Conservation (phyloP, 306 rosid species). For the Glycine soja region DNA sequence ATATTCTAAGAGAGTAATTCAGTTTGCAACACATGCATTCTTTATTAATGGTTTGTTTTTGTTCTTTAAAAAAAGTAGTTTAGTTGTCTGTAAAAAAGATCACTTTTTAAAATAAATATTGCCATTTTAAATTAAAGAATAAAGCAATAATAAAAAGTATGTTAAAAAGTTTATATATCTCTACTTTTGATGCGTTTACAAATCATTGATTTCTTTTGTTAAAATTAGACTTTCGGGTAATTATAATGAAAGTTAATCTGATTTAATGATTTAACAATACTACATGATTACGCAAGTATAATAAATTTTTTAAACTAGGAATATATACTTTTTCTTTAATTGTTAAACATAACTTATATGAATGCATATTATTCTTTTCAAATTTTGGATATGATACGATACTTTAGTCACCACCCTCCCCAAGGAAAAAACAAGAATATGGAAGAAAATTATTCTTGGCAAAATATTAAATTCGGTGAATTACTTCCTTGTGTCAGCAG, state of each 20-base stretch:
- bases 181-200: slow-evolving; percentile 1
- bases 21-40: neutral
- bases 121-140: slow-evolving; percentile 5
- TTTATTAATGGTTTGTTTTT: neutral
- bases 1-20: neutral
- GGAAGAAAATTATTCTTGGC: neutral
- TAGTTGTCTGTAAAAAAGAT: neutral
- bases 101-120: neutral
- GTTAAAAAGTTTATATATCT: neutral
- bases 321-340: neutral
- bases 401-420: neutral
- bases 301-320: neutral
- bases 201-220: neutral
- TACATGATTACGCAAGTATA: too few relatives aligned
- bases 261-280: neutral
- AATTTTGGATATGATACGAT: neutral
- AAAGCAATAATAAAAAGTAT: neutral
- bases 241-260: neutral
- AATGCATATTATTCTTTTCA: neutral
- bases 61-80: neutral
- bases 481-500: neutral
- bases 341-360: neutral
- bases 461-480: neutral
- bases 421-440: neutral
- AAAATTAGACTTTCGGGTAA: neutral